phyloP scores from a whole-genome alignment of 495 filamentous ascomycete species.

The Amorphotheca resinae region DNA sequence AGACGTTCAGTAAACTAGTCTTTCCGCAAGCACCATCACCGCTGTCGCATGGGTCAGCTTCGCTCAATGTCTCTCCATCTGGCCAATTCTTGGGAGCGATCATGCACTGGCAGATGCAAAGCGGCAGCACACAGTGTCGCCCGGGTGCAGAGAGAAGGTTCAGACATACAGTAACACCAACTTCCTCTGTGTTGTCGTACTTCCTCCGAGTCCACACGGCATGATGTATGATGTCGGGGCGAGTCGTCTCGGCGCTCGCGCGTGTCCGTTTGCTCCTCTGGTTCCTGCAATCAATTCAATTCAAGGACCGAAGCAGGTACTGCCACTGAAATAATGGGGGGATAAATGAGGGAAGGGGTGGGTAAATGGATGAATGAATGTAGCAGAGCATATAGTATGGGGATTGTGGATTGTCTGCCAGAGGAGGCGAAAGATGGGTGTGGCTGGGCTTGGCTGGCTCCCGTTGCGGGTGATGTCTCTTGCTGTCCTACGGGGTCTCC shows the following conservation, averaged over 20 bases:
- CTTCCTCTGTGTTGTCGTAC: conserved; percentile 85
- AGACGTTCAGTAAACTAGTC: conserved; percentile 94
- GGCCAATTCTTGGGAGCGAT: neutral
- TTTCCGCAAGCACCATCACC: conserved; percentile 98
- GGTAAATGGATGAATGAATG: no score
- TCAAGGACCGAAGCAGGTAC: no score
- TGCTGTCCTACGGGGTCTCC: no score
- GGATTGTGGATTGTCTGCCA: no score
- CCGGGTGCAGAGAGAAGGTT: neutral
- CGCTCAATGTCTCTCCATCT: neutral
- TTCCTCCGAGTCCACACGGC: conserved; percentile 39
- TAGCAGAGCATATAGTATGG: no score
- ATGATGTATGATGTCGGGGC: conserved; percentile 22
- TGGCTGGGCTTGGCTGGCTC: no score
- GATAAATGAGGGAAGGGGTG: neutral
- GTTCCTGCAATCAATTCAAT: no score
- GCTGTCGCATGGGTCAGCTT: conserved; percentile 33
- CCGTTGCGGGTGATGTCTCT: no score
- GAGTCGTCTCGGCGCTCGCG: neutral
- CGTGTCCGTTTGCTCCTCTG: neutral
- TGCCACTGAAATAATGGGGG: neutral
- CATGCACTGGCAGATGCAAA: neutral
- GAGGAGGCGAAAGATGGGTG: no score
- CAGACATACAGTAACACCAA: conserved; percentile 80
- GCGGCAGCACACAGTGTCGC: neutral